Base-by-base conservation (phyloP, 495 filamentous ascomycete genomes). In the Penicillium alfredii region DNA sequence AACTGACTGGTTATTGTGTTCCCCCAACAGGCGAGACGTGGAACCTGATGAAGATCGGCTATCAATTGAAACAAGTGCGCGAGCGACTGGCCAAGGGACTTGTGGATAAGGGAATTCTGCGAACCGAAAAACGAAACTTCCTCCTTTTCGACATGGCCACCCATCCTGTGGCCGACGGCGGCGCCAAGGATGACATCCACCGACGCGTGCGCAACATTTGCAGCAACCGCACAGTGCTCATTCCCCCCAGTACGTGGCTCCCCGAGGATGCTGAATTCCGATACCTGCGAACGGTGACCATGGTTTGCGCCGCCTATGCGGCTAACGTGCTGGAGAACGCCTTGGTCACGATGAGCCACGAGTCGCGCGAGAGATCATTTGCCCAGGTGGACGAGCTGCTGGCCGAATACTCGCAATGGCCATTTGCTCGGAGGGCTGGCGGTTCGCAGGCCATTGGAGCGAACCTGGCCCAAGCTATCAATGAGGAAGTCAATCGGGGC, bases 1-100 rank as follows among this genome's bases (percentile, higher is more conserved):
- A 36, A 33, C 46, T 51, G 32, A 44, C 21, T n/a, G 24, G 22
- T 50, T 38, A 58, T 56, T 45, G 33, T 36, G 20, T 39, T 38
- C 36, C 22, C 22, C 7, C 17, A 10, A 44, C 52, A 98, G 92
- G 92, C 47, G 92, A 98, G 66, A 98, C 92, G 40, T 98, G 92
- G 92, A 98, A 98, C 52, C 69, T 98, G 36, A 96, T 98, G 92
- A 98, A 98, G 68, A 98, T 98, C 51, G 92, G 92, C 56, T 98
- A 98, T 67, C 92, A 97, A 72, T 75, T 98, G 43, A 98, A 98
- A 64, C 92, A 98, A 72, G 92, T 98, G 33, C 89, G 92, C 53
- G 92, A 98, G 71, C 86, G 92, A 33, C 76, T 97, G 31, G 87
- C 86, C 47, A 98, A 98, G 63, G 92, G 92, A n/a, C 78, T 98